Percentiles rank a stretch among this genome's conserved stretches.
Conservation (phyloP, 495 filamentous ascomycete species). For the Annulohypoxylon bovei region DNA sequence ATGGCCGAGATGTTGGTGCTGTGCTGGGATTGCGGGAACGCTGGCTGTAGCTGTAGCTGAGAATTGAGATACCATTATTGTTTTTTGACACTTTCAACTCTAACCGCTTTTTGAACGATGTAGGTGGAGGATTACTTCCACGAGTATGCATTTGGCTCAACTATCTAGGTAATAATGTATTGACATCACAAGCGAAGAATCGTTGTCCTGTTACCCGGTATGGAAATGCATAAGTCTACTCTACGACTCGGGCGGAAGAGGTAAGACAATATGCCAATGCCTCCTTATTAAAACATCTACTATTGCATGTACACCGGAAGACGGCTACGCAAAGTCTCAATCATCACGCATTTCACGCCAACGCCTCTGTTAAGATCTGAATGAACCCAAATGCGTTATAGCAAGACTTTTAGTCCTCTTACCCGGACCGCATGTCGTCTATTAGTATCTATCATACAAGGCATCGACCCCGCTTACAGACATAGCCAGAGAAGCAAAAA, state of each 20-base stretch:
- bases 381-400: background rate
- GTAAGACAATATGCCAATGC: too few species aligned
- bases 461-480: background rate
- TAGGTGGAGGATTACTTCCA: too few species aligned
- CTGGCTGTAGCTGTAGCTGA: background rate
- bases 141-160: too few species aligned
- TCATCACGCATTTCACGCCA: background rate
- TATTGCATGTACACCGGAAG: background rate
- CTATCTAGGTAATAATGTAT: too few species aligned
- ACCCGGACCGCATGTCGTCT: slow-evolving; percentile 24
- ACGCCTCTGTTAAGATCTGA: background rate
- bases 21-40: background rate
- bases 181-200: too few species aligned
- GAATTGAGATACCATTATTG: slow-evolving; percentile 9
- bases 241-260: too few species aligned
- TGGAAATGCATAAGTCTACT: too few species aligned
- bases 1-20: too few species aligned
- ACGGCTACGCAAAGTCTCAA: background rate
- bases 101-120: too few species aligned
- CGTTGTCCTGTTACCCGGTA: too few species aligned
- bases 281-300: background rate
- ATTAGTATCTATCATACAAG: slow-evolving; percentile 40
- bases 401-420: slow-evolving; percentile 13
- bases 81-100: background rate
- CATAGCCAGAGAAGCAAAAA: background rate